Evolutionary conservation across 768 basidiomycete genomes (phyloP), one percentile per base, ranked within the genome.

Genomic region (Podaxis pistillaris): DNA sequence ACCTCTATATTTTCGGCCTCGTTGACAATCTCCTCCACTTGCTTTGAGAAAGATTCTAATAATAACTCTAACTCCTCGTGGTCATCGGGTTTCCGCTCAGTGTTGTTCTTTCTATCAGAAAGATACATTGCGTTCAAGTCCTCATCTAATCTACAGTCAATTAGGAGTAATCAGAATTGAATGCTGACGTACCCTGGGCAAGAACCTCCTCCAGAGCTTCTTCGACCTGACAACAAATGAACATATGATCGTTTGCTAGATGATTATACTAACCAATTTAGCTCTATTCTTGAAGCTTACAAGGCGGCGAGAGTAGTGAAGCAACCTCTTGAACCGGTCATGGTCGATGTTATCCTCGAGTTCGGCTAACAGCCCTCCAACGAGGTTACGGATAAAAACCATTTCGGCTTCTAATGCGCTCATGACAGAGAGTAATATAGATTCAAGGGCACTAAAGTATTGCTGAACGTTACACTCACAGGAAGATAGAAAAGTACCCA

Each of bases 91-190:
- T 82, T 79, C n/a, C 90, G 83, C n/a, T 78, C 74, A 3, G 77
- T 67, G 26, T 83, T 83, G 26, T 84, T 86, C 68, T 86, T 87
- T 75, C 91, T 91, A 70, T 95, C 93, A 1, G 87, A 93, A 58
- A 98, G 84, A 76, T 98, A 95, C 96, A 98, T 97, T 0, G 93
- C 93, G 46, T 88, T 87, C 70, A 98, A 73, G 73, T 98, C 96
- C 72, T 97, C 96, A 67, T 98, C 96, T 96, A 57, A n/a, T 51
- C 19, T 13, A 56, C 38, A 46, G 65, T 57, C 15, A 41, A 62
- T 40, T 6, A 37, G 19, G 30, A n/a, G 59, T 24, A 37, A 50
- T 22, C 41, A 22, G 26, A 65, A 72, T 30, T 30, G 51, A 11
- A 44, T 53, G 30, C 54, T 26, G 40, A 55, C 33, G 33, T 59